A percentile compares a stretch with the other conserved stretches of the same genome.
Conservation (phyloP, 352 stramenopile genomes). For the Phytophthora idaei region DNA sequence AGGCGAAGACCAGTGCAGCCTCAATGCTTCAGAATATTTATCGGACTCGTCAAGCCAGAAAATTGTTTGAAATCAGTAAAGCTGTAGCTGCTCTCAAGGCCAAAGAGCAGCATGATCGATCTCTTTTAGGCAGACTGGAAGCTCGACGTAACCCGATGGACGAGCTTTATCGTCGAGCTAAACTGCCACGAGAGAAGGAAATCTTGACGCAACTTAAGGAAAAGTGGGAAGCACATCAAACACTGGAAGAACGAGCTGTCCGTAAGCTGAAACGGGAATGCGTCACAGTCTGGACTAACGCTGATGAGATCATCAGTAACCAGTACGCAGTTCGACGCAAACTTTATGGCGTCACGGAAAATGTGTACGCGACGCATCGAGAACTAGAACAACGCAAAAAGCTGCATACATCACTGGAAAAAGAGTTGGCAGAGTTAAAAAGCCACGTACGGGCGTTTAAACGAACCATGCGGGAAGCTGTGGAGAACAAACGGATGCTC, state of each 20-base stretch:
- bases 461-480: slow-evolving; percentile 44
- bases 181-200: slow-evolving; percentile 50
- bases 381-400: slow-evolving; percentile 46
- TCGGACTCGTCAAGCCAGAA: slow-evolving; percentile 45
- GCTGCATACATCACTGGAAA: slow-evolving; percentile 36
- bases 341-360: slow-evolving; percentile 74
- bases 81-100: slow-evolving; percentile 56
- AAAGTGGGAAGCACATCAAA: slow-evolving; percentile 55
- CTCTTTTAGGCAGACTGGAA: slow-evolving; percentile 54
- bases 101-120: slow-evolving; percentile 63
- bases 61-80: slow-evolving; percentile 63
- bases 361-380: slow-evolving; percentile 65
- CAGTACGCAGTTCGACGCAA: slow-evolving; percentile 47
- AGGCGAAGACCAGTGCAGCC: slow-evolving; percentile 45
- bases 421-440: slow-evolving; percentile 44
- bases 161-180: slow-evolving; percentile 63
- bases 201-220: slow-evolving; percentile 47
- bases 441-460: slow-evolving; percentile 45
- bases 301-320: slow-evolving; percentile 52
- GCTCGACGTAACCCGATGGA: slow-evolving; percentile 69
- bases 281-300: slow-evolving; percentile 33
- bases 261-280: slow-evolving; percentile 53
- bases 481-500: slow-evolving; percentile 51
- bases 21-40: slow-evolving; percentile 54
- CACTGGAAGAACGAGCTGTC: slow-evolving; percentile 50